Conservation (phyloP, 345 rosid species). For the Carallia brachiata region DNA sequence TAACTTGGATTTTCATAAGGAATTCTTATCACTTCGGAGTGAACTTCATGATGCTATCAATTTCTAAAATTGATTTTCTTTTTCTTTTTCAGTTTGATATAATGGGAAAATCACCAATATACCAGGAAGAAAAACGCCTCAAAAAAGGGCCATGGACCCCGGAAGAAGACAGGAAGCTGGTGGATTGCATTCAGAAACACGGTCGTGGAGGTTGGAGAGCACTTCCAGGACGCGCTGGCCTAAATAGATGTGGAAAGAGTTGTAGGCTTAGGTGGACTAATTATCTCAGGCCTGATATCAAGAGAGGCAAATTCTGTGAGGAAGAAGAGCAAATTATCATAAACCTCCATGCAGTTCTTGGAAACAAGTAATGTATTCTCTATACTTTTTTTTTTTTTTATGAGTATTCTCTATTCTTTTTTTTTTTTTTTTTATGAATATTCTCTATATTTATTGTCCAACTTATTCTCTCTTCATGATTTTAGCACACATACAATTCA, state of each 20-base stretch:
- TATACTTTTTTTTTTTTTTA: too few species aligned
- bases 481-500: too few species aligned
- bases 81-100: neutral
- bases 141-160: conserved; percentile 85
- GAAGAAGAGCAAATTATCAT: conserved; percentile 75
- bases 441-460: too few species aligned
- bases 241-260: conserved; percentile 80
- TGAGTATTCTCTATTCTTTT: too few species aligned
- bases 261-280: conserved; percentile 81
- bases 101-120: conserved; percentile 43
- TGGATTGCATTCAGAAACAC: conserved; percentile 46
- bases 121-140: conserved; percentile 43
- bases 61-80: neutral
- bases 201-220: conserved; percentile 87
- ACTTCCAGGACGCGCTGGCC: conserved; percentile 65
- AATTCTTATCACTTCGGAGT: conserved; percentile 11
- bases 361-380: conserved; percentile 54
- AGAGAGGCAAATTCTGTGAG: conserved; percentile 64
- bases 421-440: too few species aligned
- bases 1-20: conserved; percentile 7
- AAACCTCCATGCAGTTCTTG: conserved; percentile 63
- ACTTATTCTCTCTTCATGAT: too few species aligned
- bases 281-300: conserved; percentile 77
- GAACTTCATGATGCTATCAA: neutral
- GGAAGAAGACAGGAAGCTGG: conserved; percentile 59